Evolutionary conservation across 371 early-diverging fungal species (phyloP).

Genomic region (Apophysomyces trapeziformis): DNA sequence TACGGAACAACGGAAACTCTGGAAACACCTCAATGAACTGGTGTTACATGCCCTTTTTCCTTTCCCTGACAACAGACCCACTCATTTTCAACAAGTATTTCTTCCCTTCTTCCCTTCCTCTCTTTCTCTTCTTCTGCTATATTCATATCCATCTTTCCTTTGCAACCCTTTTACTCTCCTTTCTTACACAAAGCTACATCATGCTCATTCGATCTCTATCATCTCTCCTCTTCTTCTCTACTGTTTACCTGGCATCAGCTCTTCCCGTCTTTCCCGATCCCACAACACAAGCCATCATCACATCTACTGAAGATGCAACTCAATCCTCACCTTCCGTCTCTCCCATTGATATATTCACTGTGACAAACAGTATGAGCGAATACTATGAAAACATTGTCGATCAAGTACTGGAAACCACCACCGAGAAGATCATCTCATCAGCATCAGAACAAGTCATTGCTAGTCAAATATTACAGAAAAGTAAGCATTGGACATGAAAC

Average conservation of each 20-base stretch:
- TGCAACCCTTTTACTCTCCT: neutral
- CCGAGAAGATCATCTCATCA: constrained; percentile 33
- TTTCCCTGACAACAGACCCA: neutral
- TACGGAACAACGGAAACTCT: constrained; percentile 10
- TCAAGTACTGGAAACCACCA: constrained; percentile 41
- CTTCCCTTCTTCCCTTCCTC: neutral
- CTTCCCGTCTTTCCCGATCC: neutral
- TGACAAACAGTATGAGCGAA: constrained; percentile 39
- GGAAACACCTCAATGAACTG: constrained; percentile 3
- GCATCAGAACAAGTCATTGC: constrained; percentile 31
- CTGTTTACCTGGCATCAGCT: neutral
- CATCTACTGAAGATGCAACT: neutral
- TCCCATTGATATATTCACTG: constrained; percentile 12
- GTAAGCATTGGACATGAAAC: neutral
- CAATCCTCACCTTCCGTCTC: neutral
- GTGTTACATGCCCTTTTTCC: constrained; percentile 4
- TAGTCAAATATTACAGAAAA: neutral
- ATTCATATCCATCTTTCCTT: neutral
- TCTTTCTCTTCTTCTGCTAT: too few species aligned
- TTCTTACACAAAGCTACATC: neutral
- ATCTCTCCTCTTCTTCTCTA: neutral
- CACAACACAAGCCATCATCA: neutral
- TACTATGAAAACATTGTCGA: constrained; percentile 54
- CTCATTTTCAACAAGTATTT: neutral
- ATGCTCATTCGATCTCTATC: neutral